These are phyloP conservation scores for Xylariaceae sp. DNA, from an alignment of 2,329 filamentous ascomycete genomes.

Conservation along the genomic window DNA sequence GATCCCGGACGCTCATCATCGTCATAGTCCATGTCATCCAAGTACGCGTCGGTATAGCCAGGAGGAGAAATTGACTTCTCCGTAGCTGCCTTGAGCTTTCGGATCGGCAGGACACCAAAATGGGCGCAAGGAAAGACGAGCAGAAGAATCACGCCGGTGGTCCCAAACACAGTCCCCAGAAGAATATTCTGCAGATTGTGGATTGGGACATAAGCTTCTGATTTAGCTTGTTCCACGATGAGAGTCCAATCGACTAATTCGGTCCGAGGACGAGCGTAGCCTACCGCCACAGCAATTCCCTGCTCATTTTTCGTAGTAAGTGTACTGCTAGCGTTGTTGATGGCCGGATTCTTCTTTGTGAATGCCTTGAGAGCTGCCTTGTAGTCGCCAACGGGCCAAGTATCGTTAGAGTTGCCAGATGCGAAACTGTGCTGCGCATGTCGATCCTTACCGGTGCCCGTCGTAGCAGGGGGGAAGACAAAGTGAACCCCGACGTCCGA, in stretches of 20 bases:
- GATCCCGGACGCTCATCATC: conserved; percentile 33
- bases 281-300: conserved; percentile 66
- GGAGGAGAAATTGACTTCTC: conserved; percentile 67
- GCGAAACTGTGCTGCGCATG: conserved; percentile 41
- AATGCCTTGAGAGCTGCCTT: conserved; percentile 60
- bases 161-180: conserved; percentile 80
- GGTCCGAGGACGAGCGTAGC: conserved; percentile 67
- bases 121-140: conserved; percentile 77
- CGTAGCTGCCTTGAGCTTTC: conserved; percentile 70
- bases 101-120: conserved; percentile 74
- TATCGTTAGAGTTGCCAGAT: conserved; percentile 37
- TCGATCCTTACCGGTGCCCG: conserved; percentile 38
- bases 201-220: conserved; percentile 75
- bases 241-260: conserved; percentile 76
- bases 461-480: conserved; percentile 51
- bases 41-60: conserved; percentile 48
- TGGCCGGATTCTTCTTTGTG: conserved; percentile 39
- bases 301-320: conserved; percentile 73
- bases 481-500: conserved; percentile 49
- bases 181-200: conserved; percentile 72
- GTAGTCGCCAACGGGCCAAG: conserved; percentile 59
- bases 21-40: conserved; percentile 40
- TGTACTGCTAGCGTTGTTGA: conserved; percentile 65
- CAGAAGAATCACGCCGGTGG: conserved; percentile 66
- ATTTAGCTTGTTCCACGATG: conserved; percentile 69